Conservation (phyloP, 768 basidiomycete species). For the Fibroporia radiculosa region DNA sequence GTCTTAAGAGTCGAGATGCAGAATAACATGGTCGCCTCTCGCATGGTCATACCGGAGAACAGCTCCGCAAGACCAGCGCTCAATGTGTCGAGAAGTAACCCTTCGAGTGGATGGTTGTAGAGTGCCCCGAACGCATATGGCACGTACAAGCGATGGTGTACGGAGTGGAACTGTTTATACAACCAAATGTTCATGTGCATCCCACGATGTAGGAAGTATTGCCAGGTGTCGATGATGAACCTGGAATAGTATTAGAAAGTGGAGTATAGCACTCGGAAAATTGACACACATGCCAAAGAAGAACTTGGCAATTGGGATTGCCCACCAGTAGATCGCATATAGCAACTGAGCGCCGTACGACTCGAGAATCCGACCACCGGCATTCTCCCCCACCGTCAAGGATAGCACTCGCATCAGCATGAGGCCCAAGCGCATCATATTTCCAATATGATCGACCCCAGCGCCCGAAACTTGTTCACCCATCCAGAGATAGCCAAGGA, state of each 20-base stretch:
- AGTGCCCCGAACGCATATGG: conserved; percentile 95
- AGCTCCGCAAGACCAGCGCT: conserved; percentile 76
- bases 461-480: conserved; percentile 27
- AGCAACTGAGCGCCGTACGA: conserved; percentile 34
- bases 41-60: conserved; percentile 57
- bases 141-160: conserved; percentile 93
- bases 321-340: conserved; percentile 89
- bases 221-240: conserved; percentile 95
- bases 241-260: conserved; percentile 31
- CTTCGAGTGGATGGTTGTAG: conserved; percentile 97
- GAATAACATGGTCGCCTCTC: conserved; percentile 84
- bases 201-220: conserved; percentile 89
- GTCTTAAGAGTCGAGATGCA: conserved; percentile 82
- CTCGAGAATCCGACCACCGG: conserved; percentile 29
- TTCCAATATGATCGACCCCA: conserved; percentile 32
- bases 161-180: conserved; percentile 87
- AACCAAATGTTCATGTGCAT: conserved; percentile 90
- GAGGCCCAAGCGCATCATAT: conserved; percentile 29
- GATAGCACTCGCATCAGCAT: conserved; percentile 31
- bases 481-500: conserved; percentile 64
- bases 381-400: conserved; percentile 34
- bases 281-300: conserved; percentile 75
- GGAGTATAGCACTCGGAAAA: not conserved
- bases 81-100: conserved; percentile 79
- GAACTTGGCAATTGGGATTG: conserved; percentile 66